Conservation (phyloP, 805 yeast genomes). For the Metschnikowia peoriensis region DNA sequence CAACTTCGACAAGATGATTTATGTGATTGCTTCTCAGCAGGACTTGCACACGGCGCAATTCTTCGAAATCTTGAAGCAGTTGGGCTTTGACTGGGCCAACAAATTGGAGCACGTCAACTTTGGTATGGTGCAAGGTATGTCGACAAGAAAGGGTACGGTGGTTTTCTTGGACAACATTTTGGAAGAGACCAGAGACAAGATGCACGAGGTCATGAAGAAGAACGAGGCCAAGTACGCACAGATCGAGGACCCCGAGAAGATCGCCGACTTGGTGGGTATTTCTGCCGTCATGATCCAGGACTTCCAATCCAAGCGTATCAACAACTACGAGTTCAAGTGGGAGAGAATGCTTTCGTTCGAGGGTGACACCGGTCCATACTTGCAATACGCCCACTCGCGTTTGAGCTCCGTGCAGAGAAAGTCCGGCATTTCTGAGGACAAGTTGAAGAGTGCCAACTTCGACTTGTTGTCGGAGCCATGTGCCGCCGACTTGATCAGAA, state of each 20-base stretch:
- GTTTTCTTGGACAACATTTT: constrained; percentile 94
- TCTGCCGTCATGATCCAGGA: constrained; percentile 99
- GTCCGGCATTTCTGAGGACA: constrained; percentile 46
- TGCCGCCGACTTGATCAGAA: constrained; percentile 70
- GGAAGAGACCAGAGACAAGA: constrained; percentile 88
- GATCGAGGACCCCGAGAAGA: constrained; percentile 88
- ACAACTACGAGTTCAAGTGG: constrained; percentile 97
- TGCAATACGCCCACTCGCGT: constrained; percentile 98
- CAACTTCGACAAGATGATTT: constrained; percentile 92
- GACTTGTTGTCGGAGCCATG: constrained; percentile 65
- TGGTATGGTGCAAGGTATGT: constrained; percentile 99
- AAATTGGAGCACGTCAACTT: constrained; percentile 81
- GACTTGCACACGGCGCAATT: constrained; percentile 92
- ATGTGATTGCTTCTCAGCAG: constrained; percentile 95
- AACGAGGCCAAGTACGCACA: constrained; percentile 89
- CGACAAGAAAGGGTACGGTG: constrained; percentile 96
- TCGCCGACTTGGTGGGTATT: constrained; percentile 94
- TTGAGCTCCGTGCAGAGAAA: constrained; percentile 92
- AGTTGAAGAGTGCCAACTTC: constrained; percentile 51
- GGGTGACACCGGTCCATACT: constrained; percentile 99
- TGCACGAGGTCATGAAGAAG: constrained; percentile 95
- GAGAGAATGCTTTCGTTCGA: constrained; percentile 96
- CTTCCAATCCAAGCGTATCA: constrained; percentile 95
- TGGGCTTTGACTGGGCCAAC: constrained; percentile 87
- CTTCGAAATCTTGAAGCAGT: constrained; percentile 86